phyloP scores from a whole-genome alignment of 306 rosid species.

The Betula pendula region DNA sequence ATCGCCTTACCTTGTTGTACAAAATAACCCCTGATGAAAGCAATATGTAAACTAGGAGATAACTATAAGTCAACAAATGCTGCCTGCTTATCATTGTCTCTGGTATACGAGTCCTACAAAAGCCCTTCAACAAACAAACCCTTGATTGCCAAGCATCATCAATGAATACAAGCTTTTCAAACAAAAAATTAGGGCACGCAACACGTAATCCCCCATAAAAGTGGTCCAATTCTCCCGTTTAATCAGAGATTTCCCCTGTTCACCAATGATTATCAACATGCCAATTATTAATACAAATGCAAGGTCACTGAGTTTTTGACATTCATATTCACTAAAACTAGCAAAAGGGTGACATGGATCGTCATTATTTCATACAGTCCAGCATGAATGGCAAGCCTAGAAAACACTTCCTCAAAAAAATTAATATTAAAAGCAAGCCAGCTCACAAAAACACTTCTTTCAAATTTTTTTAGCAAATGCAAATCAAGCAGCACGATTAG shows the following conservation, averaged over 20 bases:
- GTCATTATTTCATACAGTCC: not conserved
- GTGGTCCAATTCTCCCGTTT: not conserved
- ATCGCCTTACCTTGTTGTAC: conserved; percentile 38
- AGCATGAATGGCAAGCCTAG: not conserved
- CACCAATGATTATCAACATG: not conserved
- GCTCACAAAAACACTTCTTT: not conserved
- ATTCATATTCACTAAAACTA: not conserved
- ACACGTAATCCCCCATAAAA: not conserved
- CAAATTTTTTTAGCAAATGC: not conserved
- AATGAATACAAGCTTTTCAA: not conserved
- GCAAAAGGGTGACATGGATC: no score
- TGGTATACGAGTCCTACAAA: conserved; percentile 34
- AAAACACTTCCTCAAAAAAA: not conserved
- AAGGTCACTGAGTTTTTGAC: not conserved
- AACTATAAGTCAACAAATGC: conserved; percentile 45
- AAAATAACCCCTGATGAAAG: conserved; percentile 56
- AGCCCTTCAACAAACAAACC: not conserved
- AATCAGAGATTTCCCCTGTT: not conserved
- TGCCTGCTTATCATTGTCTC: conserved; percentile 34
- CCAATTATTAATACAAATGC: not conserved
- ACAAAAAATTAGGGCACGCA: not conserved
- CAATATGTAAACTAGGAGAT: conserved; percentile 49
- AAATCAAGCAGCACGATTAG: not conserved
- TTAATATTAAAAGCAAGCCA: not conserved
- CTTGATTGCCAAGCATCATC: not conserved